Percentiles rank a stretch among this genome's conserved stretches.
phyloP scores from a whole-genome alignment of 441 rosid genomes.

The Adansonia gregorii region DNA sequence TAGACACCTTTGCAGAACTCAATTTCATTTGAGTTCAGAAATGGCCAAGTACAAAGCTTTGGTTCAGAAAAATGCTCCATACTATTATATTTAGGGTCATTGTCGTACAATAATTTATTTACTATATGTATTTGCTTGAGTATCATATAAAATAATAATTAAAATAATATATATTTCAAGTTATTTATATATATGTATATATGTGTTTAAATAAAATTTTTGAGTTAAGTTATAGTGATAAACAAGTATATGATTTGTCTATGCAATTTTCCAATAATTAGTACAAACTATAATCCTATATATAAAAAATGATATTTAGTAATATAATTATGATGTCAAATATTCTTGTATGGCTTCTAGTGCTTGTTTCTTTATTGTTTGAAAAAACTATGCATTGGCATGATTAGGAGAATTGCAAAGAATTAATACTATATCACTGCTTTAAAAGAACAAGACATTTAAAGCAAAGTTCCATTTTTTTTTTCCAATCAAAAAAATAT shows the following conservation, averaged over 20 bases:
- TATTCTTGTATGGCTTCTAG: slow-evolving; percentile 27
- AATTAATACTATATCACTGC: neutral
- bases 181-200: neutral
- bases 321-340: slow-evolving; percentile 14
- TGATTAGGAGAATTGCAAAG: neutral
- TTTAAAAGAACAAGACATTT: neutral
- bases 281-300: neutral
- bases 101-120: slow-evolving; percentile 34
- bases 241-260: neutral
- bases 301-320: neutral
- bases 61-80: slow-evolving; percentile 20
- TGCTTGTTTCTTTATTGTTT: slow-evolving; percentile 26
- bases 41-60: slow-evolving; percentile 37
- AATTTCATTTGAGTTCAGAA: slow-evolving; percentile 34
- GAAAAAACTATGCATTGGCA: slow-evolving; percentile 19
- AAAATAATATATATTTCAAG: neutral
- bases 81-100: slow-evolving; percentile 40
- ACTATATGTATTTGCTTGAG: neutral
- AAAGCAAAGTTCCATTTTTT: neutral
- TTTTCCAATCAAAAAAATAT: neutral
- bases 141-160: neutral
- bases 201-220: neutral
- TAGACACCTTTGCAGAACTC: slow-evolving; percentile 33
- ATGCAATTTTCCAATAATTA: neutral
- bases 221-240: neutral